Base-by-base conservation (phyloP, 305 asterid species). In the Rubia peregrina region DNA sequence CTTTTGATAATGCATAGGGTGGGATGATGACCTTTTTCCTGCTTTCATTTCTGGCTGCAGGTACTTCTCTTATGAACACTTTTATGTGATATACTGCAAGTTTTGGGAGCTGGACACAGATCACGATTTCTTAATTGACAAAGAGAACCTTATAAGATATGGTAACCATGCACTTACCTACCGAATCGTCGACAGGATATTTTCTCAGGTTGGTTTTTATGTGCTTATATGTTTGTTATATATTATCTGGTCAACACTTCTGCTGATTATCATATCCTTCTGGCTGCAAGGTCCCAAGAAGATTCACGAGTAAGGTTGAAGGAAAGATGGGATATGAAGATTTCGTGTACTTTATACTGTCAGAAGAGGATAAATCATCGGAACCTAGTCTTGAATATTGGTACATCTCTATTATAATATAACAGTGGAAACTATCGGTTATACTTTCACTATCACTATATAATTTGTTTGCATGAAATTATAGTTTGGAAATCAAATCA, bases 261-360 rank as follows among this genome's bases (percentile, higher is more conserved):
- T 53, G 38, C 60, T 59, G 56, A 75, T 72, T 64, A 71, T 74
- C 63, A 61, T 57, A 72, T 30, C 55, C 14, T 76, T 75, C 71
- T 69, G 77, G 83, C 77, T 77, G 74, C 70, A 75, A 93, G 98
- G 92, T 93, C 69, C 89, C 97, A 16, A 85, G 98, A 89, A 91
- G 88, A 89, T 93, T 93, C 90, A 86, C 96, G 63, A 84, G 97
- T 80, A 93, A 89, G 83, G 92, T 89, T 83, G 97, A 93, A 81
- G 98, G 98, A 74, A 93, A 91, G 87, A 93, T 93, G 98, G 98
- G 96, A 67, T 93, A 93, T 85, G 98, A 93, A 88, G 98, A 93
- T 83, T 93, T 93, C 26, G 96, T 89, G 73, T 89, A 93, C 81
- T 93, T 93, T 84, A 93, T 93, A 77, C 83, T 93, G 84, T 88